Conservation (phyloP, 140 eudicot species). For the Ambrosia hybrid region DNA sequence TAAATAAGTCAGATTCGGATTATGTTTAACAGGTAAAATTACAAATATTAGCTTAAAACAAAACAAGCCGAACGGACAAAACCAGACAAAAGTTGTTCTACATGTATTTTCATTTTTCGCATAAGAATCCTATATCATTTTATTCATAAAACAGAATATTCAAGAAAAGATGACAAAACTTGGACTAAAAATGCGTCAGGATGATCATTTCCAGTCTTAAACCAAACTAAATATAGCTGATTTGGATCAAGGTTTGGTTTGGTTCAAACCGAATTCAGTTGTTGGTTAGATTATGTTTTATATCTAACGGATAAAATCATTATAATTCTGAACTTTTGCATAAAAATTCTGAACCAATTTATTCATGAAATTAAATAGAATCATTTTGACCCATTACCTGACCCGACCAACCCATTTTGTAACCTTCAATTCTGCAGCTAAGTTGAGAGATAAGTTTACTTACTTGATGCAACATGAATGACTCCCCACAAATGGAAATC, state of each 20-base stretch:
- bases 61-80: neutral
- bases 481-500: constrained; percentile 83
- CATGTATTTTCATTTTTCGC: neutral
- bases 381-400: constrained; percentile 7
- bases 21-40: neutral
- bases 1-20: neutral
- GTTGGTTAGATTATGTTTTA: neutral
- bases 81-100: neutral
- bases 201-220: neutral
- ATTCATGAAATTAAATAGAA: neutral
- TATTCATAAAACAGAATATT: neutral
- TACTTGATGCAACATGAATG: constrained; percentile 99
- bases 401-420: neutral
- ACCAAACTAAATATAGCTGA: neutral
- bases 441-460: constrained; percentile 23
- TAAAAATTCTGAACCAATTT: neutral
- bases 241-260: neutral
- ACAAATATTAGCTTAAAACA: neutral
- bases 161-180: neutral
- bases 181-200: neutral
- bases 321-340: neutral
- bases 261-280: neutral
- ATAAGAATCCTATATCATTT: neutral
- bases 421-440: constrained; percentile 15
- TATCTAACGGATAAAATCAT: neutral